These are phyloP conservation scores for Backusella westeae DNA, from an alignment of 192 early-diverging fungal genomes.

Conservation along the genomic window DNA sequence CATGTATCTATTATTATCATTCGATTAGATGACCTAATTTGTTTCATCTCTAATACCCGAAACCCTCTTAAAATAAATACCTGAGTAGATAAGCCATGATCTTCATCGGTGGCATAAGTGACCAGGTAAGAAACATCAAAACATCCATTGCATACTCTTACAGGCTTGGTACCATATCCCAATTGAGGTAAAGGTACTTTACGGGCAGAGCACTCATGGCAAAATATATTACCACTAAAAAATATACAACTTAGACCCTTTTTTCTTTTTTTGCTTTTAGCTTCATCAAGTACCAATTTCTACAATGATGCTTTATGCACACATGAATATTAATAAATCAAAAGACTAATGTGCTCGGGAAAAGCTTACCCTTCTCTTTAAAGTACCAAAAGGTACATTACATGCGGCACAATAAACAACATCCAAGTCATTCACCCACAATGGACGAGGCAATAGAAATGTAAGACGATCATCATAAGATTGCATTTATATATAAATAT, in stretches of 20 bases:
- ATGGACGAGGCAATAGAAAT: constrained; percentile 44
- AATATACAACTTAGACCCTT: neutral
- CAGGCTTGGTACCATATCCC: constrained; percentile 49
- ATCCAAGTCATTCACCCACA: constrained; percentile 51
- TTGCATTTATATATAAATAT: constrained; percentile 17
- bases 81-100: constrained; percentile 49
- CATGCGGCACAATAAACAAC: constrained; percentile 43
- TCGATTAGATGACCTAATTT: neutral
- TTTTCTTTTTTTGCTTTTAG: too few relatives aligned
- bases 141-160: constrained; percentile 53
- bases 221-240: constrained; percentile 54
- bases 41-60: neutral
- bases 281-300: constrained; percentile 46
- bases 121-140: constrained; percentile 57
- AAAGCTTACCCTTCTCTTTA: constrained; percentile 45
- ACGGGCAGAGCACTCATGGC: constrained; percentile 51
- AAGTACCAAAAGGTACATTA: constrained; percentile 38
- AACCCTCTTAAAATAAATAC: constrained; percentile 26
- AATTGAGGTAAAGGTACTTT: constrained; percentile 53
- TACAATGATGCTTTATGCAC: constrained; percentile 54
- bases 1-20: constrained; percentile 34
- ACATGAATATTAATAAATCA: neutral
- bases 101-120: constrained; percentile 52
- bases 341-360: neutral
- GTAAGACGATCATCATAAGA: constrained; percentile 29